Conservation (phyloP, 805 yeast genomes). For the Priceomyces medius region DNA sequence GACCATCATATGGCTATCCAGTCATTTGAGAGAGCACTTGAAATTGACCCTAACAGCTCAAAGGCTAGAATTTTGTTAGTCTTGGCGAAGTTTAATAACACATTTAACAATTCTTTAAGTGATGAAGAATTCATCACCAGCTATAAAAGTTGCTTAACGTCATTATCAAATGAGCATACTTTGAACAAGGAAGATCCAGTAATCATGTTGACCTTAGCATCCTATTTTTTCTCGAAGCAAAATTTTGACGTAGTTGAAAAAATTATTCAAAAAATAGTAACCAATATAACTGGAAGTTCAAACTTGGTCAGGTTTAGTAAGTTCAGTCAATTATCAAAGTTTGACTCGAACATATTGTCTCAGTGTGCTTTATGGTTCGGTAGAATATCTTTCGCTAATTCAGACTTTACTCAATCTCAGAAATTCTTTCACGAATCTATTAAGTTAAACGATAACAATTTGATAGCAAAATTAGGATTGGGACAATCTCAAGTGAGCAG, state of each 20-base stretch:
- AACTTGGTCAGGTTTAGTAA: slow-evolving; percentile 14
- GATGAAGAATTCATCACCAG: slow-evolving; percentile 60
- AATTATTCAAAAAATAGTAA: slow-evolving; percentile 51
- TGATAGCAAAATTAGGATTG: slow-evolving; percentile 74
- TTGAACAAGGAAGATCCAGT: slow-evolving; percentile 53
- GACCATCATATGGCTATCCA: slow-evolving; percentile 71
- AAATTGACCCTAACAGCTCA: slow-evolving; percentile 57
- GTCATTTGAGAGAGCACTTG: slow-evolving; percentile 81
- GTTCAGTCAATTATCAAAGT: slow-evolving; percentile 23
- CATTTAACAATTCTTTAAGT: slow-evolving; percentile 54
- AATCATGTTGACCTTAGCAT: slow-evolving; percentile 62
- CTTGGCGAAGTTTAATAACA: slow-evolving; percentile 64
- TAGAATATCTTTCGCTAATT: slow-evolving; percentile 61
- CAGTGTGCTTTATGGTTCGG: slow-evolving; percentile 74
- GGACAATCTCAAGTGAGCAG: slow-evolving; percentile 82
- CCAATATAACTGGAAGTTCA: slow-evolving; percentile 17
- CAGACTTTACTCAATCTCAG: slow-evolving; percentile 69
- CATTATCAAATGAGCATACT: slow-evolving; percentile 38
- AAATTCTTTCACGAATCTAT: slow-evolving; percentile 70
- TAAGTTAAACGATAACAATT: slow-evolving; percentile 59
- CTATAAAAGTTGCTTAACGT: slow-evolving; percentile 59
- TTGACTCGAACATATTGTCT: slow-evolving; percentile 32
- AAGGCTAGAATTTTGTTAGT: slow-evolving; percentile 67
- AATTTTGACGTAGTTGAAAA: slow-evolving; percentile 57
- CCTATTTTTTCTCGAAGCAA: slow-evolving; percentile 70